Evolutionary conservation across 139 green algal genomes (phyloP).

Genomic region (Chlorella sp.): DNA sequence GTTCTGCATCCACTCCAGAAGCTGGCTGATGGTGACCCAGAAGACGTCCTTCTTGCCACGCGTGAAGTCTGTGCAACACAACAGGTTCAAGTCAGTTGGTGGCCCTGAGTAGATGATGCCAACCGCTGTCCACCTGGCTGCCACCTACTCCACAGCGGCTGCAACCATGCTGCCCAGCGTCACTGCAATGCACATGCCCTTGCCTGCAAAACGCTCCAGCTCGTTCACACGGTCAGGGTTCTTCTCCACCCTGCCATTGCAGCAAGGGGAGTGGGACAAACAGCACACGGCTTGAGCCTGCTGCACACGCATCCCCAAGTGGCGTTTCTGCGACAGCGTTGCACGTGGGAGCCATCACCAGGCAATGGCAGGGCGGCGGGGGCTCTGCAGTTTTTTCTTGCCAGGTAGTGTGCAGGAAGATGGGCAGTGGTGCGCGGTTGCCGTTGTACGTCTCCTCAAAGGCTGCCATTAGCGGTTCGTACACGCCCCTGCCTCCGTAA

Average conservation of each 20-base stretch:
- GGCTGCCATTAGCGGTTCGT: neutral
- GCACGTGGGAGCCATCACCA: too few species aligned
- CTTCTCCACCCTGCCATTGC: neutral
- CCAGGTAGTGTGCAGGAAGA: slow-evolving; percentile 31
- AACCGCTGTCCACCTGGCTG: neutral
- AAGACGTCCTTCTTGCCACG: neutral
- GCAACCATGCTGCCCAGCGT: neutral
- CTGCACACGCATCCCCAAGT: too few species aligned
- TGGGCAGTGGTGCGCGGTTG: slow-evolving; percentile 28
- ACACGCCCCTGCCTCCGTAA: slow-evolving; percentile 23
- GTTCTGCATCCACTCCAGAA: slow-evolving; percentile 10
- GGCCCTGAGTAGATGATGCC: too few species aligned
- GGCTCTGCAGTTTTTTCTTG: too few species aligned
- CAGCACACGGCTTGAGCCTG: too few species aligned
- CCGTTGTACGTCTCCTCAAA: slow-evolving; percentile 28
- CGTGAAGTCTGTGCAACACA: neutral
- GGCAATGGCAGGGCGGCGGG: too few species aligned
- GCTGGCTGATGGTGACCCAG: slow-evolving; percentile 18
- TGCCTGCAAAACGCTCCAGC: slow-evolving; percentile 9
- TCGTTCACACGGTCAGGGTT: slow-evolving; percentile 3
- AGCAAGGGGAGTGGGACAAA: too few species aligned
- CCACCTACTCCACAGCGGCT: neutral
- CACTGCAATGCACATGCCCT: neutral
- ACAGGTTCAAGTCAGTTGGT: neutral
- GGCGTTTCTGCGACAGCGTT: too few species aligned